These are phyloP conservation scores for Debaryomyces coudertii DNA, from an alignment of 1,139 yeast species.

Conservation along the genomic window DNA sequence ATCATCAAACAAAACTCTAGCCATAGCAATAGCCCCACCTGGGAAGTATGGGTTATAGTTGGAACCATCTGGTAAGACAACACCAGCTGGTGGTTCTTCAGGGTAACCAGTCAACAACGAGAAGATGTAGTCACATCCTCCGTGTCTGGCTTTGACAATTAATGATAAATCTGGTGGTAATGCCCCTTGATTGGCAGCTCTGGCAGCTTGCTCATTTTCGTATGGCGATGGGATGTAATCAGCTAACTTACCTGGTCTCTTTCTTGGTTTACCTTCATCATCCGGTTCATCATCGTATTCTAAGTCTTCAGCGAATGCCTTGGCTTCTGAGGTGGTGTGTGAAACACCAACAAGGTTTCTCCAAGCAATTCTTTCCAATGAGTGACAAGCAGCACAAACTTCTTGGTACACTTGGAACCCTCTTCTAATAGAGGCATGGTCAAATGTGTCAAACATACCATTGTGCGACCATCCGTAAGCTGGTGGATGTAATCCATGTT, in stretches of 20 bases:
- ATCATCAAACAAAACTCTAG: constrained; percentile 95
- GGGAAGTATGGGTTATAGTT: constrained; percentile 99
- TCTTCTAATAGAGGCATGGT: constrained; percentile 97
- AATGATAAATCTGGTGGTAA: constrained; percentile 97
- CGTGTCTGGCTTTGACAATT: constrained; percentile 99
- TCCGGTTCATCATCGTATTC: constrained; percentile 99
- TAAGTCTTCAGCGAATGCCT: constrained; percentile 92
- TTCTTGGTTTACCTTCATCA: constrained; percentile 98
- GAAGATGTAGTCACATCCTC: constrained; percentile 95
- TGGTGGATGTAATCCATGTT: constrained; percentile 98
- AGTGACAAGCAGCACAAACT: constrained; percentile 99
- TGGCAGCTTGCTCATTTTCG: constrained; percentile 97
- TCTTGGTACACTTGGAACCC: constrained; percentile 99
- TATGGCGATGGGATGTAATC: constrained; percentile 96
- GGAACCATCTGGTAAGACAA: constrained; percentile 84
- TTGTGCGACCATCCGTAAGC: constrained; percentile 91
- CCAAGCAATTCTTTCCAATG: constrained; percentile 97
- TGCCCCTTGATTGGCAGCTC: constrained; percentile 99
- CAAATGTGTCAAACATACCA: constrained; percentile 90
- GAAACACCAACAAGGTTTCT: constrained; percentile 97
- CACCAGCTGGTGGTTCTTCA: constrained; percentile 99
- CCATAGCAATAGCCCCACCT: constrained; percentile 99
- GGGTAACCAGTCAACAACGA: constrained; percentile 97
- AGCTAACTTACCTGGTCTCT: constrained; percentile 97
- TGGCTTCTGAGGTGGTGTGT: constrained; percentile 87